Evolutionary conservation across 176 grass and related monocot genomes (phyloP).

Genomic region (Phoenix dactylifera): DNA sequence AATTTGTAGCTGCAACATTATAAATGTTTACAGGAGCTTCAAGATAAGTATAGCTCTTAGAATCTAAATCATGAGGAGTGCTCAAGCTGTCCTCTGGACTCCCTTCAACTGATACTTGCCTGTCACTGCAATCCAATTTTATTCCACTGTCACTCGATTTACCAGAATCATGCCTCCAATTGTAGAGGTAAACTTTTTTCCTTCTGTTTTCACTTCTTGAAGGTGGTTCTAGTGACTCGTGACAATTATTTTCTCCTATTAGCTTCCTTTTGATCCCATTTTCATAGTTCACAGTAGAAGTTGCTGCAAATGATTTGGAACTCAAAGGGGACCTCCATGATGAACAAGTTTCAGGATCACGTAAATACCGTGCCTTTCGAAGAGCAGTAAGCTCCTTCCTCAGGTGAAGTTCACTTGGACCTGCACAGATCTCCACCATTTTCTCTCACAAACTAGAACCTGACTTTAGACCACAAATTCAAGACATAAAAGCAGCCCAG

Average conservation of each 20-base stretch:
- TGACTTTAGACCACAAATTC: too few relatives aligned
- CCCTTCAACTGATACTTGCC: constrained; percentile 30
- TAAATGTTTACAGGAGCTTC: constrained; percentile 33
- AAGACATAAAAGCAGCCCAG: too few relatives aligned
- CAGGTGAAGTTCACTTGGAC: constrained; percentile 74
- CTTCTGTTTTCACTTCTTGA: constrained; percentile 37
- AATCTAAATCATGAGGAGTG: constrained; percentile 34
- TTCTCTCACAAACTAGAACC: neutral
- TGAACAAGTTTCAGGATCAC: constrained; percentile 63
- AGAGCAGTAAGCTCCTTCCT: constrained; percentile 62
- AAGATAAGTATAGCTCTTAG: constrained; percentile 36
- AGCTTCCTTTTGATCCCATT: constrained; percentile 13
- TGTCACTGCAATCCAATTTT: constrained; percentile 42
- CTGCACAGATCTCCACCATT: constrained; percentile 54
- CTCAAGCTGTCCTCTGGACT: constrained; percentile 28
- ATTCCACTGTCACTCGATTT: constrained; percentile 62
- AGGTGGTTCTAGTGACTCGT: constrained; percentile 20
- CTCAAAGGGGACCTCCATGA: constrained; percentile 55
- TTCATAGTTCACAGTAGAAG: constrained; percentile 24
- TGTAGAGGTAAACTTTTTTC: constrained; percentile 69
- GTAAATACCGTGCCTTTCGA: constrained; percentile 42
- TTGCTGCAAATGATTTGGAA: constrained; percentile 27
- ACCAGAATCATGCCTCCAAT: constrained; percentile 71
- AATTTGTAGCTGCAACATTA: constrained; percentile 34
- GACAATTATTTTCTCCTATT: constrained; percentile 15